phyloP scores from a whole-genome alignment of 257 asterid species.

The Linderniella brevidens region DNA sequence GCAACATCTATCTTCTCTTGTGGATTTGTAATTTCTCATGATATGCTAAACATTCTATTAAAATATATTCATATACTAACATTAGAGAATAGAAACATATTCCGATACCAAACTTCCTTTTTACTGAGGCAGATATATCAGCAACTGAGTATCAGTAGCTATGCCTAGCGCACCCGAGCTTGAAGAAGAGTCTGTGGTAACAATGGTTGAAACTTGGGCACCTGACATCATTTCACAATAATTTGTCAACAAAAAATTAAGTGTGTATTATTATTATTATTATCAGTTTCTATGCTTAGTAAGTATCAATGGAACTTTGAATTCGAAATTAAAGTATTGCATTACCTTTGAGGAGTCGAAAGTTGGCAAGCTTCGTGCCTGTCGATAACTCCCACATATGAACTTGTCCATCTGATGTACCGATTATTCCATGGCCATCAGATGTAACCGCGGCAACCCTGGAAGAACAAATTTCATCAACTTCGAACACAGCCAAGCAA shows the following conservation, averaged over 20 bases:
- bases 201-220: constrained; percentile 27
- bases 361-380: constrained; percentile 43
- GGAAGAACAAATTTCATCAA: constrained; percentile 13
- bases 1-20: no score
- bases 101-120: neutral
- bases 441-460: constrained; percentile 52
- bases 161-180: constrained; percentile 52
- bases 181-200: constrained; percentile 33
- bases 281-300: no score
- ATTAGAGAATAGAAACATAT: constrained; percentile 1
- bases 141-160: constrained; percentile 52
- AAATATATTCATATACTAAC: constrained; percentile 1
- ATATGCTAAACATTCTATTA: neutral
- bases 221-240: no score
- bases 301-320: neutral
- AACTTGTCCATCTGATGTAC: constrained; percentile 62
- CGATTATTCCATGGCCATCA: constrained; percentile 65
- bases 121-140: constrained; percentile 40
- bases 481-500: neutral
- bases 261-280: no score
- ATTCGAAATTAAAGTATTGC: neutral
- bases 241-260: no score
- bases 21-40: no score
- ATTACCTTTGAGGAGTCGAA: constrained; percentile 59
- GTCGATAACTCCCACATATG: constrained; percentile 75